Percentiles rank a stretch among this genome's conserved stretches.
Conservation (phyloP, 176 grass and related monocot genomes). For the Musa troglodytarum region DNA sequence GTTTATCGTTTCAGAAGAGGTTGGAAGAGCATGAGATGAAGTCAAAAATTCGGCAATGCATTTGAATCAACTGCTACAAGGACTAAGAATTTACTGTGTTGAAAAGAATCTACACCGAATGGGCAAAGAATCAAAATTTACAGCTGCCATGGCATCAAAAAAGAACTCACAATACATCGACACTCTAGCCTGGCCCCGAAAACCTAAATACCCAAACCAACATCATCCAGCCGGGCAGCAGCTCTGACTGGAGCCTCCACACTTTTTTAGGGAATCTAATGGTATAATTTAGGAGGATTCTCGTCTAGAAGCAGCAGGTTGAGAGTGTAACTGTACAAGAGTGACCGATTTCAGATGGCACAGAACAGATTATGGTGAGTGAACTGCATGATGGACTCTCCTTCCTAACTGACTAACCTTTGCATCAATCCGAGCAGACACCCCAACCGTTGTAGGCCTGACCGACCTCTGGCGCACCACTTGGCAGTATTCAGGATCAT, state of each 20-base stretch:
- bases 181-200: not conserved
- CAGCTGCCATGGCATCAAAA: conserved; percentile 11
- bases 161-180: not conserved
- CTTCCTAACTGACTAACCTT: conserved; percentile 40
- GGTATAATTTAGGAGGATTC: conserved; percentile 20
- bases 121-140: conserved; percentile 32
- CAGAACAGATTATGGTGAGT: conserved; percentile 14
- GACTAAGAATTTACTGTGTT: not conserved
- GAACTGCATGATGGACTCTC: conserved; percentile 38
- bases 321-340: conserved; percentile 34
- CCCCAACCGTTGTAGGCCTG: conserved; percentile 60
- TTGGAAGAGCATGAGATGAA: not conserved
- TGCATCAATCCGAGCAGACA: conserved; percentile 68
- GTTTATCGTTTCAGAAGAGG: not conserved
- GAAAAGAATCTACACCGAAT: conserved; percentile 5
- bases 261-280: not conserved
- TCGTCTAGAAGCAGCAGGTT: not conserved
- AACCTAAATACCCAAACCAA: not conserved
- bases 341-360: conserved; percentile 28
- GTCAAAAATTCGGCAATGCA: not conserved
- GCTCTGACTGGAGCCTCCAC: too few species aligned
- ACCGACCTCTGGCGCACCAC: conserved; percentile 71
- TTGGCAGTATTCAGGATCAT: conserved; percentile 58
- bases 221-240: not conserved
- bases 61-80: not conserved